These are phyloP conservation scores for Peronospora tabacina DNA, from an alignment of 352 stramenopile genomes.

Conservation along the genomic window DNA sequence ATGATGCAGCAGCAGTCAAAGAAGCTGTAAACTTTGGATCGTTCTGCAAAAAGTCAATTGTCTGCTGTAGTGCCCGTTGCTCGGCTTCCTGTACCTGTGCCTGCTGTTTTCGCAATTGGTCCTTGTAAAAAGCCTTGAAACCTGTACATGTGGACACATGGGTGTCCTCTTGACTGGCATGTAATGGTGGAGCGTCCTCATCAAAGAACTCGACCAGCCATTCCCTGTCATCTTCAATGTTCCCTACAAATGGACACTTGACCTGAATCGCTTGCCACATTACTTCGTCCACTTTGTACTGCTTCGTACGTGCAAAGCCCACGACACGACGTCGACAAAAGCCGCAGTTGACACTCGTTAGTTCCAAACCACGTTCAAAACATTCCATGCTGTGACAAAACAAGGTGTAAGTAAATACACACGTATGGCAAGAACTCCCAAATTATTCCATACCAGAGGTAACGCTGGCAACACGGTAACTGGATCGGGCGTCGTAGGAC, in stretches of 20 bases:
- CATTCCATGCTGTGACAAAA: constrained; percentile 40
- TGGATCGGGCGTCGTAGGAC: constrained; percentile 57
- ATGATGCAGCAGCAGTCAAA: constrained; percentile 10
- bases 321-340: constrained; percentile 75
- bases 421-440: not conserved
- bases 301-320: constrained; percentile 65
- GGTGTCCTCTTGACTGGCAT: constrained; percentile 6
- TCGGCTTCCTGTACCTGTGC: constrained; percentile 29
- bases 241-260: constrained; percentile 41
- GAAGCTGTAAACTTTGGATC: constrained; percentile 40
- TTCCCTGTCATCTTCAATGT: constrained; percentile 23
- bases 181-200: constrained; percentile 36
- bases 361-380: constrained; percentile 62
- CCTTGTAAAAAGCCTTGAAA: constrained; percentile 39
- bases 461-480: constrained; percentile 61
- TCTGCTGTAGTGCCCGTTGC: constrained; percentile 37
- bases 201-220: constrained; percentile 42
- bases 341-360: constrained; percentile 72
- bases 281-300: constrained; percentile 58
- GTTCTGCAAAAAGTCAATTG: constrained; percentile 45
- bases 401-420: constrained; percentile 8
- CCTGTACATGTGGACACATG: constrained; percentile 15
- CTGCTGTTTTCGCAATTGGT: constrained; percentile 28
- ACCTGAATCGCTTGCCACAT: constrained; percentile 48
- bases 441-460: constrained; percentile 44